Conservation (phyloP, 768 basidiomycete genomes). For the Naganishia randhawae region DNA sequence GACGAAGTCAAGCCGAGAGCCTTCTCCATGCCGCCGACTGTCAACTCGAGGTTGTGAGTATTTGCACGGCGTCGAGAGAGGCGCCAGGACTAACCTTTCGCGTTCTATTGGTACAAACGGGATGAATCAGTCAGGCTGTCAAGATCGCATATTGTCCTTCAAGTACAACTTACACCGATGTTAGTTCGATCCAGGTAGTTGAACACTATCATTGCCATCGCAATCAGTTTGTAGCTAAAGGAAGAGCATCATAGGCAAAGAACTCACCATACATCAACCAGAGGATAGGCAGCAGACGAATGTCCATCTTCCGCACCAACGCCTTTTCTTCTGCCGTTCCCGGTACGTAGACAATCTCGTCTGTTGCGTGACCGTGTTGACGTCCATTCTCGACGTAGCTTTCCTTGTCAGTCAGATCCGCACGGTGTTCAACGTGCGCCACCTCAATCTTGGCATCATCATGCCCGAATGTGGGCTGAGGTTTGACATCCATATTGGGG, state of each 20-base stretch:
- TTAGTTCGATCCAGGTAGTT: conserved; percentile 41
- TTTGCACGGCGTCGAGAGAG: neutral
- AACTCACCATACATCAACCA: conserved; percentile 41
- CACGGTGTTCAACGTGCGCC: conserved; percentile 22
- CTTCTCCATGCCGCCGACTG: conserved; percentile 44
- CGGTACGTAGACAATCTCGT: conserved; percentile 33
- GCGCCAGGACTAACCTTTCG: neutral
- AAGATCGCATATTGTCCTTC: neutral
- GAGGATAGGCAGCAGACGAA: conserved; percentile 40
- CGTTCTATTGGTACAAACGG: neutral
- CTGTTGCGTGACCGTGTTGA: neutral
- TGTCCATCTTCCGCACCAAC: conserved; percentile 46
- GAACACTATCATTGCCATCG: conserved; percentile 24
- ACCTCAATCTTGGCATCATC: conserved; percentile 17
- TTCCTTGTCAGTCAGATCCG: neutral
- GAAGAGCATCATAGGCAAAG: no score
- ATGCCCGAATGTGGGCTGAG: conserved; percentile 11
- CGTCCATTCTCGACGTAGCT: neutral
- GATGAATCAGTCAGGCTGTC: neutral
- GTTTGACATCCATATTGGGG: conserved; percentile 1
- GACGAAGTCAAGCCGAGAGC: conserved; percentile 43
- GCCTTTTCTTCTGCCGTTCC: conserved; percentile 41
- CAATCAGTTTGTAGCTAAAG: neutral
- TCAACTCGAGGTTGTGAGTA: neutral
- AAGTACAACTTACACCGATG: conserved; percentile 36